Conservation (phyloP, 768 basidiomycete species). For the Clitopilus passeckerianus region DNA sequence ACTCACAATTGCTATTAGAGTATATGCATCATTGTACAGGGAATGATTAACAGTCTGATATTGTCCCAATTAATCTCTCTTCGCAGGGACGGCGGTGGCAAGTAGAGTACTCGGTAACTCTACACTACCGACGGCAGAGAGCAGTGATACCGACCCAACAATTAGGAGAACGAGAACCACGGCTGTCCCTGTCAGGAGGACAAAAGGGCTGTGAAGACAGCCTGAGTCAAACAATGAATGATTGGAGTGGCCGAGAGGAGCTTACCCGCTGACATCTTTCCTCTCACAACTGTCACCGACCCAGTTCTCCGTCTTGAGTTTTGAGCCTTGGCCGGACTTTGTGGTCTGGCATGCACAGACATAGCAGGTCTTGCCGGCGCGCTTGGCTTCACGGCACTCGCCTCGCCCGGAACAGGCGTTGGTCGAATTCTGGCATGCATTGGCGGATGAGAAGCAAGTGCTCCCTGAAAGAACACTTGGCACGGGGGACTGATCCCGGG, state of each 20-base stretch:
- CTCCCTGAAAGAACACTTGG: constrained; percentile 52
- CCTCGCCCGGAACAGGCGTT: constrained; percentile 68
- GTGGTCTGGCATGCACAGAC: constrained; percentile 48
- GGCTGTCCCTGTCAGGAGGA: constrained; percentile 65
- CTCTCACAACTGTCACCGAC: constrained; percentile 73
- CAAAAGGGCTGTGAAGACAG: constrained; percentile 54
- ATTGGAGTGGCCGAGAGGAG: constrained; percentile 12
- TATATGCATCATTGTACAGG: not conserved
- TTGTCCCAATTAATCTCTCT: constrained; percentile 41
- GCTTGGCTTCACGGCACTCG: constrained; percentile 53
- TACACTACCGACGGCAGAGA: constrained; percentile 56
- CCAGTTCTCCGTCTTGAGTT: constrained; percentile 62
- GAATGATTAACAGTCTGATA: not conserved
- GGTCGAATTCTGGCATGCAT: constrained; percentile 59
- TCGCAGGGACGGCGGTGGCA: constrained; percentile 48
- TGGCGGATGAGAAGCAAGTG: constrained; percentile 53
- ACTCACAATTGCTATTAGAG: not conserved
- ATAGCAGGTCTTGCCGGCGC: constrained; percentile 53
- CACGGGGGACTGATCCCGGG: constrained; percentile 29
- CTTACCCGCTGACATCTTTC: constrained; percentile 77
- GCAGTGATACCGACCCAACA: constrained; percentile 60
- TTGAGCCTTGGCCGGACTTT: constrained; percentile 43
- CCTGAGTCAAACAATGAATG: constrained; percentile 4
- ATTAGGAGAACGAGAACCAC: constrained; percentile 61
- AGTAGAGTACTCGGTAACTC: constrained; percentile 73